These are phyloP conservation scores for Hypoxylon fragiforme DNA, from an alignment of 495 filamentous ascomycete species.

Conservation along the genomic window DNA sequence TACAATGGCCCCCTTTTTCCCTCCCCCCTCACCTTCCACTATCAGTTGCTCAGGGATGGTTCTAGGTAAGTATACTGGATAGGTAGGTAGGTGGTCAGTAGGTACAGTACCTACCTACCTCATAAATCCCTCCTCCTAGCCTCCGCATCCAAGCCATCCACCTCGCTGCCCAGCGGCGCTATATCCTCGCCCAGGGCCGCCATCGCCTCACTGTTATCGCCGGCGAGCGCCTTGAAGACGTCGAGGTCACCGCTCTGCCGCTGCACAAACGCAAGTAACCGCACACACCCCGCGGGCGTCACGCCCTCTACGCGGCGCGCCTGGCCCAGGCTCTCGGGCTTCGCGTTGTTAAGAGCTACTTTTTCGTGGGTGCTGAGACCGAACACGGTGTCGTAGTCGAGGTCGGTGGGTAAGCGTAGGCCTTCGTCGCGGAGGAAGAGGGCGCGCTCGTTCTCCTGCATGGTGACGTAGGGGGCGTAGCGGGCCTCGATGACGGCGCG, in stretches of 20 bases:
- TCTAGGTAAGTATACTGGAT: too few relatives aligned
- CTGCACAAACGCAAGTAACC: slow-evolving; percentile 57
- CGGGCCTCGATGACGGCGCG: slow-evolving; percentile 77
- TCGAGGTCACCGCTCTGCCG: slow-evolving; percentile 5
- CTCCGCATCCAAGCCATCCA: slow-evolving; percentile 45
- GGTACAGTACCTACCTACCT: too few relatives aligned
- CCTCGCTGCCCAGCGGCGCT: slow-evolving; percentile 37
- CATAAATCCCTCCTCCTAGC: slow-evolving; percentile 42
- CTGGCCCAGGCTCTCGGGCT: slow-evolving; percentile 85
- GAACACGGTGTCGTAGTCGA: slow-evolving; percentile 73
- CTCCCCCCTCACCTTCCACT: background rate
- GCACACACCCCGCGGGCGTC: slow-evolving; percentile 62
- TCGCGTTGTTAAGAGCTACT: slow-evolving; percentile 64
- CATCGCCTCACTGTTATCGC: too few relatives aligned
- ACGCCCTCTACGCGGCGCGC: slow-evolving; percentile 83
- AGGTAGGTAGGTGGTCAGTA: background rate
- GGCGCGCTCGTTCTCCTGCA: slow-evolving; percentile 65
- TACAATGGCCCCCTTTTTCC: background rate
- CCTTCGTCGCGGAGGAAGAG: slow-evolving; percentile 76
- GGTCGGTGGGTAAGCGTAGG: slow-evolving; percentile 68
- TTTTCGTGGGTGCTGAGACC: slow-evolving; percentile 82
- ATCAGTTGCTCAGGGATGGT: too few relatives aligned
- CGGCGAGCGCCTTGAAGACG: slow-evolving; percentile 3
- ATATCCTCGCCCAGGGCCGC: slow-evolving; percentile 25
- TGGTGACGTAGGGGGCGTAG: slow-evolving; percentile 81